Evolutionary conservation across 805 yeast genomes (phyloP).

Genomic region (Starmera pachycereana): DNA sequence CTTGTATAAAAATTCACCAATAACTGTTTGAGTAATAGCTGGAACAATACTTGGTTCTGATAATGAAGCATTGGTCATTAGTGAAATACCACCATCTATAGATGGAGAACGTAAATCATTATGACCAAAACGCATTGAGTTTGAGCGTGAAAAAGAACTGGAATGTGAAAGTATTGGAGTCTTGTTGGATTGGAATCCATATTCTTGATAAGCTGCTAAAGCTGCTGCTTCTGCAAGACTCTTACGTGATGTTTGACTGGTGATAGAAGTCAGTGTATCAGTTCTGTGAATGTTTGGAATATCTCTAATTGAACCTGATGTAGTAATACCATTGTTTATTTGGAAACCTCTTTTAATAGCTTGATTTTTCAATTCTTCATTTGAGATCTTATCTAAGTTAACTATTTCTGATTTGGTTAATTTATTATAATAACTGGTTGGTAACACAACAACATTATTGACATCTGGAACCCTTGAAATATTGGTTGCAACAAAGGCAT

Average conservation of each 20-base stretch:
- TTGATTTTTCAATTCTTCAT: conserved; percentile 33
- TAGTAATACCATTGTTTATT: conserved; percentile 15
- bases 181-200: conserved; percentile 13
- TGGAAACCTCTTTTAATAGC: conserved; percentile 41
- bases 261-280: conserved; percentile 13
- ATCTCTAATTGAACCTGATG: conserved; percentile 6
- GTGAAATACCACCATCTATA: conserved; percentile 25
- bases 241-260: conserved; percentile 15
- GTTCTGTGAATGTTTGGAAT: conserved; percentile 10
- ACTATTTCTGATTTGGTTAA: conserved; percentile 35
- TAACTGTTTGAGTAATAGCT: conserved; percentile 83
- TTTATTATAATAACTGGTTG: conserved; percentile 53
- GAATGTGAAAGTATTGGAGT: conserved; percentile 8
- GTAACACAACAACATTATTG: conserved; percentile 49
- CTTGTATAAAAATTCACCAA: conserved; percentile 85
- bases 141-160: conserved; percentile 5
- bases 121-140: conserved; percentile 7
- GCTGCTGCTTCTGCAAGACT: conserved; percentile 20
- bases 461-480: conserved; percentile 44
- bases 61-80: conserved; percentile 50
- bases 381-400: conserved; percentile 33
- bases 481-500: conserved; percentile 55
- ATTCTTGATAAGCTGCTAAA: conserved; percentile 19
- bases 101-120: conserved; percentile 14
- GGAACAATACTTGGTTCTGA: conserved; percentile 68